Conservation (phyloP, 768 basidiomycete genomes). For the Myochromella boudieri region DNA sequence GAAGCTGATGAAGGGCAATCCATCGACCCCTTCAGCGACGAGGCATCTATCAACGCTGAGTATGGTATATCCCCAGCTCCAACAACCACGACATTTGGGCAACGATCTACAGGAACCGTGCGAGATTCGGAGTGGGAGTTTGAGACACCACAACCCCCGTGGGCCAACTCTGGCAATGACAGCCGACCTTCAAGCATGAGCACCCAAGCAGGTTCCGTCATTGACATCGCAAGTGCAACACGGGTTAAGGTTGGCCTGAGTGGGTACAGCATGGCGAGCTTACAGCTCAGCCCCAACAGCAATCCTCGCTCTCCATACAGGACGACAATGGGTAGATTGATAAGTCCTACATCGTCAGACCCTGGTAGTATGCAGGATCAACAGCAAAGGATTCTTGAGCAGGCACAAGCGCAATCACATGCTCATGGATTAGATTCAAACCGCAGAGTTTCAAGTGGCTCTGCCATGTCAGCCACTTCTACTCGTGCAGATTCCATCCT, state of each 20-base stretch:
- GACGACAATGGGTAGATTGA: slow-evolving; percentile 63
- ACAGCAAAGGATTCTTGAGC: slow-evolving; percentile 61
- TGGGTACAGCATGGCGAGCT: slow-evolving; percentile 17
- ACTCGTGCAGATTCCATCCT: slow-evolving; percentile 82
- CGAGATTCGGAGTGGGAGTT: slow-evolving; percentile 35
- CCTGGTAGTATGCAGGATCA: slow-evolving; percentile 55
- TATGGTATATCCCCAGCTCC: slow-evolving; percentile 38
- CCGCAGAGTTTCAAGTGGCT: slow-evolving; percentile 62
- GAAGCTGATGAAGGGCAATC: slow-evolving; percentile 58
- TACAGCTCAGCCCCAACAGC: slow-evolving; percentile 29
- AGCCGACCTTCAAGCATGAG: slow-evolving; percentile 62
- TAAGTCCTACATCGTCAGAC: slow-evolving; percentile 43
- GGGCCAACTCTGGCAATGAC: slow-evolving; percentile 34
- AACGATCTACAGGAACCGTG: slow-evolving; percentile 23
- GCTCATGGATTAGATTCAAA: slow-evolving; percentile 45
- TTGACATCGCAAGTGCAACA: slow-evolving; percentile 64
- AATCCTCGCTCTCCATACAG: slow-evolving; percentile 49
- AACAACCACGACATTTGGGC: slow-evolving; percentile 41
- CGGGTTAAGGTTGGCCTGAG: slow-evolving; percentile 63
- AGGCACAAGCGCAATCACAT: slow-evolving; percentile 60
- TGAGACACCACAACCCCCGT: slow-evolving; percentile 39
- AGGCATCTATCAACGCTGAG: slow-evolving; percentile 37
- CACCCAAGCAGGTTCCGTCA: slow-evolving; percentile 59
- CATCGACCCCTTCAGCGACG: slow-evolving; percentile 66
- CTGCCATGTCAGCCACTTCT: slow-evolving; percentile 65